phyloP scores from a whole-genome alignment of 2,329 filamentous ascomycete species.

The Chaetothyriales sp. region DNA sequence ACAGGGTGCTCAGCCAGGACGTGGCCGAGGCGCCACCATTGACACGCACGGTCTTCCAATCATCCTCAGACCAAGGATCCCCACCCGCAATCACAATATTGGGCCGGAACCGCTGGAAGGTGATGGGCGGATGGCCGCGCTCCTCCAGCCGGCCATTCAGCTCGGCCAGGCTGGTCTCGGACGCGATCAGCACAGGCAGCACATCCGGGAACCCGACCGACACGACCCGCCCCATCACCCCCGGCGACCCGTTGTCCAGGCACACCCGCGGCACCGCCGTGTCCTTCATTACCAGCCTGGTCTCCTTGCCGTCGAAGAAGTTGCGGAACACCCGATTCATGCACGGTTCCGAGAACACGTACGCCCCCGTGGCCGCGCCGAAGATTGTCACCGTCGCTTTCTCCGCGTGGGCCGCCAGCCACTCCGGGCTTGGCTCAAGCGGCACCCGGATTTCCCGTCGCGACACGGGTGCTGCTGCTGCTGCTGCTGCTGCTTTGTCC shows the following conservation, averaged over 20 bases:
- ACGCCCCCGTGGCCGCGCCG: slow-evolving; percentile 42
- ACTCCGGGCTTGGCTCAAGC: slow-evolving; percentile 37
- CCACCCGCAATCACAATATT: slow-evolving; percentile 46
- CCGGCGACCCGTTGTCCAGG: slow-evolving; percentile 39
- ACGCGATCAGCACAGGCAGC: slow-evolving; percentile 41
- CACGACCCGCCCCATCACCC: slow-evolving; percentile 39
- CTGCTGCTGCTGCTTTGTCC: too few species aligned
- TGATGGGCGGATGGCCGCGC: slow-evolving; percentile 32
- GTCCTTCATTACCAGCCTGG: slow-evolving; percentile 47
- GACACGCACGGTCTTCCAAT: slow-evolving; percentile 45
- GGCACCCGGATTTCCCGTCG: slow-evolving; percentile 40
- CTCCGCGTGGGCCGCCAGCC: slow-evolving; percentile 40
- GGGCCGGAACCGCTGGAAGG: slow-evolving; percentile 47
- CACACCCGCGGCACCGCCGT: slow-evolving; percentile 39
- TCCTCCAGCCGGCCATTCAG: slow-evolving; percentile 38
- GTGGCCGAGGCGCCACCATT: slow-evolving; percentile 10
- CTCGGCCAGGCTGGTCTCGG: slow-evolving; percentile 41
- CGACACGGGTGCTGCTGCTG: slow-evolving; percentile 10
- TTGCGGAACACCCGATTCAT: slow-evolving; percentile 40
- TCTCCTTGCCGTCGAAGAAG: slow-evolving; percentile 34
- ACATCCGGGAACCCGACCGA: slow-evolving; percentile 46
- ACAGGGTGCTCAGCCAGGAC: slow-evolving; percentile 2
- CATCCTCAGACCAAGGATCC: slow-evolving; percentile 45
- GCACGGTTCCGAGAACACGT: slow-evolving; percentile 33
- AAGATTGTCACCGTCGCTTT: slow-evolving; percentile 41